Conservation (phyloP, 129 eudicot species). For the Chrysanthemum lavandulifolium region DNA sequence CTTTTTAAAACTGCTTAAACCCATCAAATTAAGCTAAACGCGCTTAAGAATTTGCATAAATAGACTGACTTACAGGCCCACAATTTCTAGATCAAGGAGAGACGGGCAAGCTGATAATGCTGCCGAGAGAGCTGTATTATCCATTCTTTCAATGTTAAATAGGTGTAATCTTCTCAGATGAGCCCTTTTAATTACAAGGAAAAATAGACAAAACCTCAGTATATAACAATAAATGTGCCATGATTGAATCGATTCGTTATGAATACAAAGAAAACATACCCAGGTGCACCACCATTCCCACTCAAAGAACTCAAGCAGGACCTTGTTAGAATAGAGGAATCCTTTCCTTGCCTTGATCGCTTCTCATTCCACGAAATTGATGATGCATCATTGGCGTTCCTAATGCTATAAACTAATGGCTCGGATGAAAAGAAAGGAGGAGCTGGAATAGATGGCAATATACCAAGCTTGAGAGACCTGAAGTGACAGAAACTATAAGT, state of each 20-base stretch:
- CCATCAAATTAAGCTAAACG: no score
- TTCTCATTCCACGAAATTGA: constrained; percentile 81
- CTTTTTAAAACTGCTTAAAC: no score
- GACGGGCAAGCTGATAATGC: constrained; percentile 75
- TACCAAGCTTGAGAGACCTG: constrained; percentile 88
- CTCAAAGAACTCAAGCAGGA: constrained; percentile 73
- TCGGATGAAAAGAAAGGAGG: constrained; percentile 63
- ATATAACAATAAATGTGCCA: not conserved
- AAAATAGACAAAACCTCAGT: constrained; percentile 10
- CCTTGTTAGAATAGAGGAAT: constrained; percentile 62
- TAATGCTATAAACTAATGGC: constrained; percentile 57
- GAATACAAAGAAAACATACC: constrained; percentile 41
- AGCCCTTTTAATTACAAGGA: constrained; percentile 41
- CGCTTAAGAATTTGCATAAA: no score
- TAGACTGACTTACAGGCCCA: constrained; percentile 82
- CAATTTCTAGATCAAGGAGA: constrained; percentile 73
- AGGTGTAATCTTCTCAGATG: constrained; percentile 70
- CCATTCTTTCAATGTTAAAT: constrained; percentile 80
- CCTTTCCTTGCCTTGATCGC: constrained; percentile 79
- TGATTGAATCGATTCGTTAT: not conserved
- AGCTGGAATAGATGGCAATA: constrained; percentile 50
- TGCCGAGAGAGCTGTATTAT: constrained; percentile 59
- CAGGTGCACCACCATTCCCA: constrained; percentile 59
- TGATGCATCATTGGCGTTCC: constrained; percentile 67
- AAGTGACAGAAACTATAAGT: constrained; percentile 17